Conservation (phyloP, 768 basidiomycete species). For the Kockovaella imperatae region DNA sequence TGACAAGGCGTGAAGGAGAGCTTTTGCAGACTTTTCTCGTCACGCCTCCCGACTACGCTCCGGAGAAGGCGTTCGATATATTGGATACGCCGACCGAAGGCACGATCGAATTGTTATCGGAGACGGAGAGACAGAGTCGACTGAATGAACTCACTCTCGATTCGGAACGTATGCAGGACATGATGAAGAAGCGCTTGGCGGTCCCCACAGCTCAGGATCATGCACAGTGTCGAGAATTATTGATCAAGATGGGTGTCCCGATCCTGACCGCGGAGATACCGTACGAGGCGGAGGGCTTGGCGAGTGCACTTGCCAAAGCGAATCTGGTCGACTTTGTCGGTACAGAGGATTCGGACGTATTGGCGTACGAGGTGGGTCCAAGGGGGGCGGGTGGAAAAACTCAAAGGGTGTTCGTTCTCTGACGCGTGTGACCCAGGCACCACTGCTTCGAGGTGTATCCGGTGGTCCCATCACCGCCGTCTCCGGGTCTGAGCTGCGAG, state of each 20-base stretch:
- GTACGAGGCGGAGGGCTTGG: conserved; percentile 79
- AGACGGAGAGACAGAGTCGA: neutral
- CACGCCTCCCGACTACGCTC: neutral
- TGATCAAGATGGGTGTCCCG: conserved; percentile 74
- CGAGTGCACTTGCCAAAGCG: conserved; percentile 62
- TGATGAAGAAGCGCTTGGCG: conserved; percentile 13
- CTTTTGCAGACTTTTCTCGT: conserved; percentile 18
- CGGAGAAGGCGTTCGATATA: conserved; percentile 1
- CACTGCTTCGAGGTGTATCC: conserved; percentile 70
- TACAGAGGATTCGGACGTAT: conserved; percentile 60
- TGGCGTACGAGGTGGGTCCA: conserved; percentile 25
- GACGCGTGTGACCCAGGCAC: conserved; percentile 47
- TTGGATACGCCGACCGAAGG: too few species aligned
- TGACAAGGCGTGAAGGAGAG: conserved; percentile 30
- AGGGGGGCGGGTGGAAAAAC: neutral
- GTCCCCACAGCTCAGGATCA: conserved; percentile 62
- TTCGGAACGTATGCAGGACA: neutral
- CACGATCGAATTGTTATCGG: neutral
- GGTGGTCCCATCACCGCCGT: conserved; percentile 59
- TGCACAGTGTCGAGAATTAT: conserved; percentile 59
- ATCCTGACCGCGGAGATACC: conserved; percentile 62
- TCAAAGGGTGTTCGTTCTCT: too few species aligned
- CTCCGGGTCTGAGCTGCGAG: conserved; percentile 58
- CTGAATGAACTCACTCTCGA: neutral
- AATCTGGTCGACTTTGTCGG: conserved; percentile 80